Base-by-base conservation (phyloP, 129 eudicot genomes). In the Centella asiatica region DNA sequence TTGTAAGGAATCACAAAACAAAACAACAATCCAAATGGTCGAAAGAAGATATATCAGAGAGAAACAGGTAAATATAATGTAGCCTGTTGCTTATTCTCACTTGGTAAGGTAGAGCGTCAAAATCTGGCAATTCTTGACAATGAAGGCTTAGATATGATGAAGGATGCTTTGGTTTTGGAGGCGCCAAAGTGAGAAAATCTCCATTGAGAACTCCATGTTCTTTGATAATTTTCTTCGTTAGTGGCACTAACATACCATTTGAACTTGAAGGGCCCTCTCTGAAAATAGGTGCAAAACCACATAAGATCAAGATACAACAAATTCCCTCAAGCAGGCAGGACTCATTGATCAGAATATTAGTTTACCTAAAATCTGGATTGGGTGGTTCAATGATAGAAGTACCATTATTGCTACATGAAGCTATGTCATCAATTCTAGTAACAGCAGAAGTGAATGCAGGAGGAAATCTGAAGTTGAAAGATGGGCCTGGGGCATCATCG, bases 171-270 rank as follows among this genome's bases (percentile, higher is more conserved):
- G 57, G 57, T 44, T 66, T 72, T 28, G 96, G 85, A 60, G 85
- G 94, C 20, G 78, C 96, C 70, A 88, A 55, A 31, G 83, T 74
- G 78, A 88, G 90, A 70, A 84, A 82, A 54, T 85, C 89, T 82
- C 87, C 87, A 27, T 71, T 59, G 24, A 68, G 62, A 59, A 57
- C 71, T 57, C 9, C 67, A 55, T 71, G 67, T 49, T 78, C 81
- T 5, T 37, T 39, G 8, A 65, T 44, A 29, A 52, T 25, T 6
- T 65, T 74, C 73, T 40, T 62, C 39, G 56, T 46, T 1, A 13
- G 63, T 61, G 60, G 74, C 64, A 69, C 84, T 1, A 81, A 66
- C 33, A 55, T 47, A 56, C 47, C 53, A 47, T 67, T 72, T 33
- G 77, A 63, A 63, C 65, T 64, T 56, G 68, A 69, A 65, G 73